These are phyloP conservation scores for Blumeria hordei DNA, from an alignment of 2,329 filamentous ascomycete genomes.

Conservation along the genomic window DNA sequence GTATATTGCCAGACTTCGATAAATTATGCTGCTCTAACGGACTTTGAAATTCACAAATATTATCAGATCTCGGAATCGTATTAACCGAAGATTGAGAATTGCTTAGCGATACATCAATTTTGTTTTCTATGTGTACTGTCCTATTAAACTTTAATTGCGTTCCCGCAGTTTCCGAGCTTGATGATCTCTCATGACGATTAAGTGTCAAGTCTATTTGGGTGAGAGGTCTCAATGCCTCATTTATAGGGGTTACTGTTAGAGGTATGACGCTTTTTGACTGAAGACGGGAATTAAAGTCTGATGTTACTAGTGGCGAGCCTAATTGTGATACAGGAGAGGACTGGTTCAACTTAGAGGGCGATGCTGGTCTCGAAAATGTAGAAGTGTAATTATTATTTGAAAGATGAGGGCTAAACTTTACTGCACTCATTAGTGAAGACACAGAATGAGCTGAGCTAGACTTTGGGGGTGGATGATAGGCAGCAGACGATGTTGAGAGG, in stretches of 20 bases:
- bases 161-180: constrained; percentile 10
- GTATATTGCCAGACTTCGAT: constrained; percentile 24
- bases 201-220: too few species aligned
- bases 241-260: too few species aligned
- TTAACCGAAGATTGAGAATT: not conserved
- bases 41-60: constrained; percentile 17
- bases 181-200: constrained; percentile 9
- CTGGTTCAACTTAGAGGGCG: constrained; percentile 23
- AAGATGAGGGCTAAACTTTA: constrained; percentile 15
- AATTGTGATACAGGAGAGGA: not conserved
- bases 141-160: constrained; percentile 5
- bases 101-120: constrained; percentile 5
- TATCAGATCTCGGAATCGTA: not conserved
- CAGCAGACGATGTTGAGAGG: constrained; percentile 17
- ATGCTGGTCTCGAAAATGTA: constrained; percentile 20
- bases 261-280: too few species aligned
- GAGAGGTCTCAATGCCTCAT: too few species aligned
- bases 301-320: too few species aligned
- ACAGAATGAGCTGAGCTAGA: constrained; percentile 24
- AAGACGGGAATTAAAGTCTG: too few species aligned
- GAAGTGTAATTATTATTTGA: constrained; percentile 10
- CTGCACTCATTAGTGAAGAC: constrained; percentile 20
- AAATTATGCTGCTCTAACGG: constrained; percentile 18
- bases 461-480: constrained; percentile 17
- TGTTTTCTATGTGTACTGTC: constrained; percentile 8